Percentiles rank a stretch among this genome's conserved stretches.
Evolutionary conservation across 2,329 filamentous ascomycete genomes (phyloP).

Genomic region (Fusarium kyushuense): DNA sequence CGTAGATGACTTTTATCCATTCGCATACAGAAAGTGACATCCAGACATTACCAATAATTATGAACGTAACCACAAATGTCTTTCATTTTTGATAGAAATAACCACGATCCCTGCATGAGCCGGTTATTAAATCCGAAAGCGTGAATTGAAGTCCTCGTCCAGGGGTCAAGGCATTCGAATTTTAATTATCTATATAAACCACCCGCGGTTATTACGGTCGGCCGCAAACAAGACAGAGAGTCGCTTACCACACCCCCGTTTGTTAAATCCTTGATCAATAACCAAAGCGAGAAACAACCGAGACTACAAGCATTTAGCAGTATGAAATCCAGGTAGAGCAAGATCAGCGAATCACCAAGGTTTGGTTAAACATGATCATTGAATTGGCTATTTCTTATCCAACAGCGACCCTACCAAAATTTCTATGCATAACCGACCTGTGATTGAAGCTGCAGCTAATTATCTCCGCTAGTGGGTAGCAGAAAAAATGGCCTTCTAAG

Average conservation of each 20-base stretch:
- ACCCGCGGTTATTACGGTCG: slow-evolving; percentile 16
- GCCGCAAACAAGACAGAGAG: background rate
- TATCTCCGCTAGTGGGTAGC: no score
- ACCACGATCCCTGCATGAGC: background rate
- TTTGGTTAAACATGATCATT: background rate
- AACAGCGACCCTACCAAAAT: slow-evolving; percentile 7
- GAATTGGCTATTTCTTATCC: slow-evolving; percentile 15
- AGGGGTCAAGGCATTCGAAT: background rate
- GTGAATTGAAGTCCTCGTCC: background rate
- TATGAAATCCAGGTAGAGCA: slow-evolving; percentile 9
- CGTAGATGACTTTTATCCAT: slow-evolving; percentile 22
- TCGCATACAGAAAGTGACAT: slow-evolving; percentile 15
- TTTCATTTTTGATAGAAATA: background rate
- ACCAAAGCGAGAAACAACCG: slow-evolving; percentile 10
- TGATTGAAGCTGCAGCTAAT: slow-evolving; percentile 18
- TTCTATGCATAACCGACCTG: slow-evolving; percentile 24
- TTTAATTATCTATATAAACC: slow-evolving; percentile 4
- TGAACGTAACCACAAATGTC: slow-evolving; percentile 21
- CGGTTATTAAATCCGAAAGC: slow-evolving; percentile 2
- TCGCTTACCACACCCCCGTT: background rate
- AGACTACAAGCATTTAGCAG: slow-evolving; percentile 13
- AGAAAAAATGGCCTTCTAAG: no score
- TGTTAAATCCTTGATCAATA: slow-evolving; percentile 1
- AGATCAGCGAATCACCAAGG: slow-evolving; percentile 4
- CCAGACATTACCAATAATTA: background rate